Conservation (phyloP, 2,329 filamentous ascomycete species). For the Claviceps purpurea region DNA sequence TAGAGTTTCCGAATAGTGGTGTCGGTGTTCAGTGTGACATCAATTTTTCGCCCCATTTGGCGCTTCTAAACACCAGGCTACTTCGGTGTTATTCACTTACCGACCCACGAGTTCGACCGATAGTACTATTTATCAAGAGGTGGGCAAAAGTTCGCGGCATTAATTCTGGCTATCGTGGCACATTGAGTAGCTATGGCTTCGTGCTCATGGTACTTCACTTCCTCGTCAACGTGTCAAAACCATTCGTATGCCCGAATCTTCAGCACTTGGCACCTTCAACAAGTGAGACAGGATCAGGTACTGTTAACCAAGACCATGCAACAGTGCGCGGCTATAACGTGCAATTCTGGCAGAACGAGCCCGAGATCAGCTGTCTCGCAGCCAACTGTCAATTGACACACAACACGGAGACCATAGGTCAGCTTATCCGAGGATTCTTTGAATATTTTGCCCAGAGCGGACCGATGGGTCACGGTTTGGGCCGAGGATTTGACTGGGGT, state of each 20-base stretch:
- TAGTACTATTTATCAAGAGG: slow-evolving; percentile 78
- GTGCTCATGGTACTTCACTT: slow-evolving; percentile 89
- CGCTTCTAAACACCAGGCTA: slow-evolving; percentile 70
- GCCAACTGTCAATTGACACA: slow-evolving; percentile 44
- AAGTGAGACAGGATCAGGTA: slow-evolving; percentile 16
- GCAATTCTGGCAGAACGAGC: slow-evolving; percentile 66
- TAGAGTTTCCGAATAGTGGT: slow-evolving; percentile 66
- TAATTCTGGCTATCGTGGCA: slow-evolving; percentile 77
- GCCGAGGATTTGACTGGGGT: slow-evolving; percentile 64
- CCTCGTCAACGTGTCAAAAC: slow-evolving; percentile 66
- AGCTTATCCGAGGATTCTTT: slow-evolving; percentile 71
- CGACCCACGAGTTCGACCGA: slow-evolving; percentile 61
- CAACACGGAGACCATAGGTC: slow-evolving; percentile 57
- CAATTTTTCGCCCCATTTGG: slow-evolving; percentile 78
- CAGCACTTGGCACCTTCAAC: slow-evolving; percentile 42
- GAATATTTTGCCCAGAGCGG: slow-evolving; percentile 63
- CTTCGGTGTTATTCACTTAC: slow-evolving; percentile 72
- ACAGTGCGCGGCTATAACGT: slow-evolving; percentile 54
- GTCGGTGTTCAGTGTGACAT: slow-evolving; percentile 84
- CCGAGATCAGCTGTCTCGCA: slow-evolving; percentile 51
- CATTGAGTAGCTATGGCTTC: slow-evolving; percentile 80
- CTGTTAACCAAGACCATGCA: slow-evolving; percentile 11
- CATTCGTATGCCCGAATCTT: slow-evolving; percentile 75
- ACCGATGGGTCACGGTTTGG: slow-evolving; percentile 33
- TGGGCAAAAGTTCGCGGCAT: slow-evolving; percentile 81